Evolutionary conservation across 2,329 filamentous ascomycete genomes (phyloP).

Genomic region (Fusarium ramigenum): DNA sequence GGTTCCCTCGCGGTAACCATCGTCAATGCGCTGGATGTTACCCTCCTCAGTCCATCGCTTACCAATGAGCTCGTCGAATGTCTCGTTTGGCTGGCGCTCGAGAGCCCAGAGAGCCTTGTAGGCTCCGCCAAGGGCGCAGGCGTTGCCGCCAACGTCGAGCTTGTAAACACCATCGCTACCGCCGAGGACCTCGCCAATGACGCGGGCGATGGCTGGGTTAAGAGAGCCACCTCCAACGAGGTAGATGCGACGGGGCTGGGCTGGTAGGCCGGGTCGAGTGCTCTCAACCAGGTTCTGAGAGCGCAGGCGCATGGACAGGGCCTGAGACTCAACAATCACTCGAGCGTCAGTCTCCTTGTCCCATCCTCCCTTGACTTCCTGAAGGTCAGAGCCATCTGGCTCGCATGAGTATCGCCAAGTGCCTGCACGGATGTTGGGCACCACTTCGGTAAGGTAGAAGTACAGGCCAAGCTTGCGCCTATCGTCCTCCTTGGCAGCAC

Average conservation of each 20-base stretch:
- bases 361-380: constrained; percentile 50
- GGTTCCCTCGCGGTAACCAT: constrained; percentile 78
- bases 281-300: constrained; percentile 77
- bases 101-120: constrained; percentile 97
- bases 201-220: constrained; percentile 87
- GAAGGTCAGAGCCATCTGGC: constrained; percentile 63
- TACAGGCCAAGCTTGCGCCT: constrained; percentile 90
- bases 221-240: constrained; percentile 92
- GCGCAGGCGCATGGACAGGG: constrained; percentile 88
- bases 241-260: constrained; percentile 90
- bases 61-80: constrained; percentile 88
- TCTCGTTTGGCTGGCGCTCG: constrained; percentile 74
- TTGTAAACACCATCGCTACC: constrained; percentile 90
- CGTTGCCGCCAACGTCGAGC: constrained; percentile 93
- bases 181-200: constrained; percentile 88
- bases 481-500: constrained; percentile 59
- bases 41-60: constrained; percentile 85
- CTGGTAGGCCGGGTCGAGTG: constrained; percentile 67
- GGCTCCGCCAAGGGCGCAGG: constrained; percentile 90
- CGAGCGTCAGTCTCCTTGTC: constrained; percentile 78
- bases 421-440: constrained; percentile 86
- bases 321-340: constrained; percentile 92
- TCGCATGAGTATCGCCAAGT: constrained; percentile 82
- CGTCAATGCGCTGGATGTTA: constrained; percentile 82
- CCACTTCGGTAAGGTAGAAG: constrained; percentile 94